Percentiles rank a stretch among this genome's conserved stretches.
Conservation (phyloP, 2,329 filamentous ascomycete species). For the Decorospora gaudefroyi region DNA sequence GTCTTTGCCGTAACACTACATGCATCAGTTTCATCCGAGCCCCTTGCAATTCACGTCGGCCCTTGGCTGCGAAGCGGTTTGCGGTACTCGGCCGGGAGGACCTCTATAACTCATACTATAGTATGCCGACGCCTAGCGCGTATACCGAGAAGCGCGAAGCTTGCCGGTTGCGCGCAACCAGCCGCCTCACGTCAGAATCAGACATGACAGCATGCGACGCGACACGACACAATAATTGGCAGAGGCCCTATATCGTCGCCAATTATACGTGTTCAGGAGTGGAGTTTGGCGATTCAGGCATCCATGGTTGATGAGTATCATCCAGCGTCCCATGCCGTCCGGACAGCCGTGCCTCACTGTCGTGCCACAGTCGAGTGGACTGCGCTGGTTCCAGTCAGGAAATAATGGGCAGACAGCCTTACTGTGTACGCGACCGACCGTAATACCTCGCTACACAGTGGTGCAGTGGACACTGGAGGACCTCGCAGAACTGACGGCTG, state of each 20-base stretch:
- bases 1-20: conserved; percentile 3
- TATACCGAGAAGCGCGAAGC: conserved; percentile 6
- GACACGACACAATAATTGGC: no score
- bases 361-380: conserved; percentile 26
- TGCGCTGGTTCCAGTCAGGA: conserved; percentile 42
- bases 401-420: conserved; percentile 25
- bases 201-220: conserved; percentile 6
- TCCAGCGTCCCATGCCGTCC: conserved; percentile 11
- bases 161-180: conserved; percentile 4
- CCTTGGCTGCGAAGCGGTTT: conserved; percentile 2
- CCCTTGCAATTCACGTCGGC: conserved; percentile 5
- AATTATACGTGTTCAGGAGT: conserved; percentile 6
- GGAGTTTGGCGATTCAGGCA: conserved; percentile 11
- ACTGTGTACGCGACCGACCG: conserved; percentile 16
- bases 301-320: conserved; percentile 14
- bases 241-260: conserved; percentile 3
- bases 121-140: conserved; percentile 7
- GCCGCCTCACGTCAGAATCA: conserved; percentile 4
- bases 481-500: conserved; percentile 14
- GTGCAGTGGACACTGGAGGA: no score
- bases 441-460: no score
- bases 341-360: conserved; percentile 21
- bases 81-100: conserved; percentile 4
- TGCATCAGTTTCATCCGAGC: conserved; percentile 2
- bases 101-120: no score